A percentile compares a stretch with the other conserved stretches of the same genome.
Conservation (phyloP, 371 early-diverging fungal genomes). For the Mucor ambiguus region DNA sequence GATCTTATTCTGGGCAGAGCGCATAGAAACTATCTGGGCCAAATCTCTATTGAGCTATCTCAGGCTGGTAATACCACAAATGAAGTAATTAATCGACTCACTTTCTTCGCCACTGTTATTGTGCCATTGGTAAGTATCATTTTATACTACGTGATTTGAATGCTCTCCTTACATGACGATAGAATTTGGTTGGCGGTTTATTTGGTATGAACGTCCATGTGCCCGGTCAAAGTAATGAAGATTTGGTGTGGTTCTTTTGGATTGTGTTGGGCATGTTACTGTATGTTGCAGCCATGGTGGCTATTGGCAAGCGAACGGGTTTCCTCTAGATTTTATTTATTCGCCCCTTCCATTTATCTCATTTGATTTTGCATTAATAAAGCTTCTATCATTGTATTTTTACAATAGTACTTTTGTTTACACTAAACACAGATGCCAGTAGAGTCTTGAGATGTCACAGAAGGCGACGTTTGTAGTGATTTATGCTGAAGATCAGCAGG, state of each 20-base stretch:
- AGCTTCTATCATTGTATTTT: background rate
- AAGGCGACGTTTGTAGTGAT: no score
- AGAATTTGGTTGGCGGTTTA: conserved; percentile 82
- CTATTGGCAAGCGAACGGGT: conserved; percentile 42
- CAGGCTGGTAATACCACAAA: conserved; percentile 92
- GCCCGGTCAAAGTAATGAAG: conserved; percentile 70
- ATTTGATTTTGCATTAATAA: background rate
- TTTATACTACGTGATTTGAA: background rate
- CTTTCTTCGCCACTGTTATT: conserved; percentile 88
- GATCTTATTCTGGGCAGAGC: conserved; percentile 89
- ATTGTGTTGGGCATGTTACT: conserved; percentile 64
- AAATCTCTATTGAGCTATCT: conserved; percentile 95
- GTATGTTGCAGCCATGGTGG: conserved; percentile 41
- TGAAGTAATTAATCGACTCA: conserved; percentile 89
- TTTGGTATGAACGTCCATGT: conserved; percentile 87
- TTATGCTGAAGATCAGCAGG: background rate
- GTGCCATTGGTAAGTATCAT: conserved; percentile 60
- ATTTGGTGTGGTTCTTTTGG: conserved; percentile 77
- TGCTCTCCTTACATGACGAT: background rate
- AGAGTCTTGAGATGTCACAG: no score
- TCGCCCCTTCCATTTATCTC: background rate
- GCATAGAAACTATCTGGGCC: conserved; percentile 95
- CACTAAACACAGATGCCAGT: background rate
- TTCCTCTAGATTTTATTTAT: conserved; percentile 19
- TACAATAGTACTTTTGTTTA: background rate